Base-by-base conservation (phyloP, 805 yeast genomes). In the Metschnikowia hibisci region DNA sequence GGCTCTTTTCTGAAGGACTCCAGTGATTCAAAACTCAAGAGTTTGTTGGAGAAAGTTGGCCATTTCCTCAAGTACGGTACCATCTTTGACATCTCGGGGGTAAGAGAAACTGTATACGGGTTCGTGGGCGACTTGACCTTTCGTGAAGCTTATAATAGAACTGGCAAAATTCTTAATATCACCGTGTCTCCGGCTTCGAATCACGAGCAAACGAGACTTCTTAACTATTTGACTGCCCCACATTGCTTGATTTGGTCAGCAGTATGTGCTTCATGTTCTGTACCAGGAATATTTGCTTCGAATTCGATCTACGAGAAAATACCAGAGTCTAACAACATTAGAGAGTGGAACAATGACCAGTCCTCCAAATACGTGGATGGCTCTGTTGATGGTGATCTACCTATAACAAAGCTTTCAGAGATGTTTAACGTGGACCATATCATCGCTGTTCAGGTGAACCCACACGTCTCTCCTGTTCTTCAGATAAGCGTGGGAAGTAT, bases 351-450 rank as follows among this genome's bases (percentile, higher is more conserved):
- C 42, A 83, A 86, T 46, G 74, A 70, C 50, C 74, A 82, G 14
- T 74, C 87, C 0, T 78, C 84, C 29, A 84, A 85, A 54, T 93
- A 85, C 63, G 90, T 93, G 25, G 99, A 93, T 63, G 99, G 99
- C 0, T 88, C 96, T 0, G 96, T 93, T 6, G 95, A 91, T 57
- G 87, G 87, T 50, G 99, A 93, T 62, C 67, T 93, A 41, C 99
- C 99, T 3, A 83, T 89, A 22, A 76, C 95, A 2, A 76, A 97
- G 52, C 70, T 93, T 16, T 84, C 95, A 15, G 99, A 93, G 60
- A 89, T 93, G 96, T 93, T 93, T 62, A 91, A 93, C 57, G 96
- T 93, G 25, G 96, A 93, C 60, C 96, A 93, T 62, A 90, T 93
- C 48, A 89, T 93, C 53, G 99, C 97, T 0, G 91, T 96, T 35